phyloP scores from a whole-genome alignment of 2,329 filamentous ascomycete species.

The Venturia oleaginea region DNA sequence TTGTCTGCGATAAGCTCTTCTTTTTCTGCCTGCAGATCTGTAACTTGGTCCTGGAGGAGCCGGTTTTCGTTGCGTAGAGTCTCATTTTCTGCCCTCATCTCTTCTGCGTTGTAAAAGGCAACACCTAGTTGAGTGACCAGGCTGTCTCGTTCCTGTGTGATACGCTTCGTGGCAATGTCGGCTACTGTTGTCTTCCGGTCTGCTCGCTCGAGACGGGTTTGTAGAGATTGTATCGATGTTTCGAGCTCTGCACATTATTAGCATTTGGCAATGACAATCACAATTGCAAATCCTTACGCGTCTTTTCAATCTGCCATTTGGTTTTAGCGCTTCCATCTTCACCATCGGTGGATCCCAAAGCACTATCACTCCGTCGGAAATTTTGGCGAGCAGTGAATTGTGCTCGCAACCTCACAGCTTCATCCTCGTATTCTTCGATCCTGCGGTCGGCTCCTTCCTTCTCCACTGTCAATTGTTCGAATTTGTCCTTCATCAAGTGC shows the following conservation, averaged over 20 bases:
- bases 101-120: conserved; percentile 49
- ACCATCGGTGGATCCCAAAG: conserved; percentile 37
- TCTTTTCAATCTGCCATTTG: conserved; percentile 42
- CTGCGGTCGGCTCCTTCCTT: conserved; percentile 42
- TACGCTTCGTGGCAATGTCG: conserved; percentile 54
- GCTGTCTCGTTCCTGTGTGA: conserved; percentile 56
- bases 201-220: conserved; percentile 52
- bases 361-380: conserved; percentile 37
- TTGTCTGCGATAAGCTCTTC: conserved; percentile 14
- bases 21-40: conserved; percentile 14
- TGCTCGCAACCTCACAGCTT: conserved; percentile 42
- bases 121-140: conserved; percentile 53
- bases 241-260: conserved; percentile 41
- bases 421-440: conserved; percentile 42
- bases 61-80: conserved; percentile 24
- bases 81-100: conserved; percentile 37
- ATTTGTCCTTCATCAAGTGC: conserved; percentile 48
- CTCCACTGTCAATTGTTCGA: conserved; percentile 46
- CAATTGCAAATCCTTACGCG: conserved; percentile 35
- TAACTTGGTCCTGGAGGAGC: conserved; percentile 21
- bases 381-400: conserved; percentile 35
- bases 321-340: conserved; percentile 29
- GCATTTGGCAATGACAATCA: not conserved
- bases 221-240: conserved; percentile 49
- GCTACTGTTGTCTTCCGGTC: conserved; percentile 54